Conservation (phyloP, 164 flowering plant species). For the Chloranthus sessilifolius region DNA sequence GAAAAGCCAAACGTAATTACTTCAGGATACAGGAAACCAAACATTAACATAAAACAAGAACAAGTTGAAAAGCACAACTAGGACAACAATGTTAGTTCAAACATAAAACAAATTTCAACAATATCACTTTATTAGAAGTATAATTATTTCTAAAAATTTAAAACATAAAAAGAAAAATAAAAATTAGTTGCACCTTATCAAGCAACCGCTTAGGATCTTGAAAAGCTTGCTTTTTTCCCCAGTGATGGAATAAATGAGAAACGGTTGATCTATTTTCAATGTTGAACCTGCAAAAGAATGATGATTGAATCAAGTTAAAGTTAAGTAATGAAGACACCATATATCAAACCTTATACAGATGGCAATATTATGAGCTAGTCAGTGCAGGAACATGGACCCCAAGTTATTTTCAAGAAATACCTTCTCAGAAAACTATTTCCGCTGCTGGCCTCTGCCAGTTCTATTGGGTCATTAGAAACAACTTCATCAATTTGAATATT, state of each 20-base stretch:
- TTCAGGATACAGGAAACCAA: not conserved
- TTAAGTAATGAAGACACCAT: too few species aligned
- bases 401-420: conserved; percentile 22
- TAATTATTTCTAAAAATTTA: too few species aligned
- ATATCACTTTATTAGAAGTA: too few species aligned
- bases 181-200: conserved; percentile 54
- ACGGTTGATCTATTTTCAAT: conserved; percentile 64
- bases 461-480: conserved; percentile 16
- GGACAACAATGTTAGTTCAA: too few species aligned
- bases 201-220: conserved; percentile 83
- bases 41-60: not conserved
- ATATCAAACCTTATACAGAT: too few species aligned
- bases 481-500: conserved; percentile 17
- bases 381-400: too few species aligned
- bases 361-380: too few species aligned
- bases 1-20: too few species aligned
- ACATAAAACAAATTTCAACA: too few species aligned
- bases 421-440: conserved; percentile 65
- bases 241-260: conserved; percentile 81
- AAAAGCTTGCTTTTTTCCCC: conserved; percentile 94
- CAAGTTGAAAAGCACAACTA: not conserved
- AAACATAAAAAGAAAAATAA: too few species aligned
- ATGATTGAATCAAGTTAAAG: not conserved
- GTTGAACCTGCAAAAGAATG: conserved; percentile 40
- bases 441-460: conserved; percentile 18